Conservation (phyloP, 257 asterid species). For the Schizonepeta tenuifolia region DNA sequence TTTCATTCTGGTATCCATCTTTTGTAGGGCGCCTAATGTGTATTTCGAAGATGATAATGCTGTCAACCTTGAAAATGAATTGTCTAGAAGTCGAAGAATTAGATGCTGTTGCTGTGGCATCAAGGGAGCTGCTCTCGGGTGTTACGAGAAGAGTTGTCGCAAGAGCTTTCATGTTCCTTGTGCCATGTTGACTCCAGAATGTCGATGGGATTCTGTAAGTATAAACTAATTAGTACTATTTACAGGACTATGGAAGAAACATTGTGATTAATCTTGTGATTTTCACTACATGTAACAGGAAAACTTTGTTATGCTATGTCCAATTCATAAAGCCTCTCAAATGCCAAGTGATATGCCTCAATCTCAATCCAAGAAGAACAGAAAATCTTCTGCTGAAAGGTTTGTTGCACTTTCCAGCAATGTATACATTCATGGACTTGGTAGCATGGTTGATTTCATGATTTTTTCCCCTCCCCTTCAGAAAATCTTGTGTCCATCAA, state of each 20-base stretch:
- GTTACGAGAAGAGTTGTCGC: constrained; percentile 84
- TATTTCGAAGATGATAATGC: constrained; percentile 67
- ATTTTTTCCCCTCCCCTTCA: constrained; percentile 26
- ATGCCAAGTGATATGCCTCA: constrained; percentile 63
- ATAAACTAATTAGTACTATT: neutral
- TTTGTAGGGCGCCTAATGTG: constrained; percentile 94
- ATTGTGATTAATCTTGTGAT: constrained; percentile 6
- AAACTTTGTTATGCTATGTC: constrained; percentile 87
- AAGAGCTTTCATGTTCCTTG: constrained; percentile 93
- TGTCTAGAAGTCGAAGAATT: constrained; percentile 80
- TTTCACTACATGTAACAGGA: constrained; percentile 55
- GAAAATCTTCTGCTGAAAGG: constrained; percentile 53
- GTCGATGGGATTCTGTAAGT: constrained; percentile 88
- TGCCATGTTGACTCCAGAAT: constrained; percentile 82
- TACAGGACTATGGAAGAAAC: constrained; percentile 10
- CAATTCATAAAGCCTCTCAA: constrained; percentile 63
- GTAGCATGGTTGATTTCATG: neutral
- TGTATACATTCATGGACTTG: neutral
- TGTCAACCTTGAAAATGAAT: constrained; percentile 79
- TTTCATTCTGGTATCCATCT: constrained; percentile 20
- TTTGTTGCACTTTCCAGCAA: constrained; percentile 24
- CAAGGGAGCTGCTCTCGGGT: constrained; percentile 97
- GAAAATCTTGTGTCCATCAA: constrained; percentile 43
- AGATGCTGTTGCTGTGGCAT: constrained; percentile 80
- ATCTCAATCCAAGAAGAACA: constrained; percentile 48